These are phyloP conservation scores for Trichoderma erinaceum DNA, from an alignment of 495 filamentous ascomycete species.

Conservation along the genomic window DNA sequence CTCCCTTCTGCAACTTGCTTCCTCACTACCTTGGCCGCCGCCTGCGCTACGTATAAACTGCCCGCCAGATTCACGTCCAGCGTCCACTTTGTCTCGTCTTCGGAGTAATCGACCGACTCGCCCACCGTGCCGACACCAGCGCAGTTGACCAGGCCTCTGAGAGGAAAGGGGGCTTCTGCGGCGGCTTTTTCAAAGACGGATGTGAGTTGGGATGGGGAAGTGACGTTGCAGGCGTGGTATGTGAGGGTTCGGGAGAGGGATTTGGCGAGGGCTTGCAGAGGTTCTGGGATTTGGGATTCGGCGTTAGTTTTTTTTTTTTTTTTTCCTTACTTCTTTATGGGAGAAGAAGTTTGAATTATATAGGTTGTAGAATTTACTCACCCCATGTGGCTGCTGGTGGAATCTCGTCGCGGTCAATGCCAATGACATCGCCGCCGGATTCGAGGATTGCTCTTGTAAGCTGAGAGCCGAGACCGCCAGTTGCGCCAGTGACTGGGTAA, in stretches of 20 bases:
- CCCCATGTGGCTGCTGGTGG: neutral
- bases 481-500: neutral
- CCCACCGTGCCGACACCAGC: neutral
- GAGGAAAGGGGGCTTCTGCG: neutral
- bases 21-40: neutral
- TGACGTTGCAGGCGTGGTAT: conserved; percentile 16
- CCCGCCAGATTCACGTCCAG: conserved; percentile 1
- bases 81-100: neutral
- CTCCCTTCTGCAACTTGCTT: neutral
- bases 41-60: neutral
- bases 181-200: neutral
- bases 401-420: neutral
- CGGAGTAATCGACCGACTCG: neutral
- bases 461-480: conserved; percentile 2
- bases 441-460: conserved; percentile 7
- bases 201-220: neutral
- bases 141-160: conserved; percentile 1
- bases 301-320: neutral
- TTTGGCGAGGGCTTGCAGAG: conserved; percentile 60
- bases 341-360: neutral
- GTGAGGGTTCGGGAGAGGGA: conserved; percentile 33
- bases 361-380: neutral
- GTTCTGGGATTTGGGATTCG: conserved; percentile 21
- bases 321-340: neutral
- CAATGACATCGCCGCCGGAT: conserved; percentile 10